Evolutionary conservation across 306 rosid genomes (phyloP), one percentile per base, ranked within the genome.

Genomic region (Cicer bijugum): DNA sequence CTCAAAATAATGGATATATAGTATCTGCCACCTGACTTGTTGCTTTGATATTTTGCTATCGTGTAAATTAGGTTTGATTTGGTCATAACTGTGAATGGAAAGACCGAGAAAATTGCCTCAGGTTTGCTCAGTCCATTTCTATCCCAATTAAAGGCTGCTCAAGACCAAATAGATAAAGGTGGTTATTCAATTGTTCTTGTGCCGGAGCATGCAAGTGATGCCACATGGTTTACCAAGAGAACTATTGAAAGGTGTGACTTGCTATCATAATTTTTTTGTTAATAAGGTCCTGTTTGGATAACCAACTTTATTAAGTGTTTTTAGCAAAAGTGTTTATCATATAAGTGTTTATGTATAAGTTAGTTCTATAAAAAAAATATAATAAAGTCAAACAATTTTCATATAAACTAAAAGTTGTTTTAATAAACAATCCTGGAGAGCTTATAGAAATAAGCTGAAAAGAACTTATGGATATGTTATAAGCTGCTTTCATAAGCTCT

Each of bases 121-220:
- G 97, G 98, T 67, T 91, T 93, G 82, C 70, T 93, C 67, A 80
- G 74, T 16, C 98, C 98, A 23, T 93, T 93, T 84, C 92, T 91
- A 70, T 85, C 91, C 61, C 98, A 91, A 85, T 85, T 93, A 89
- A 93, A 85, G 88, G 78, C 84, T 82, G 98, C 97, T 15, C 91
- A 87, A 80, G 96, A 93, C 77, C 98, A 93, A 85, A 84, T 93
- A 87, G 90, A 84, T 23, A 89, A 84, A 74, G 98, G 98, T 44
- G 98, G 94, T 33, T 93, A 93, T 85, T 91, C 97, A 12, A 89
- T 93, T 64, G 79, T 82, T 80, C 97, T 93, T 17, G 85, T 82
- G 85, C 97, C 96, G 1, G 92, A 85, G 35, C 75, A 70, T 12
- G 82, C 68, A 60, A 65, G 77, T 47, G 84, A 85, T 66, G 75